Base-by-base conservation (phyloP, 306 rosid species). In the Luffa aegyptiaca region DNA sequence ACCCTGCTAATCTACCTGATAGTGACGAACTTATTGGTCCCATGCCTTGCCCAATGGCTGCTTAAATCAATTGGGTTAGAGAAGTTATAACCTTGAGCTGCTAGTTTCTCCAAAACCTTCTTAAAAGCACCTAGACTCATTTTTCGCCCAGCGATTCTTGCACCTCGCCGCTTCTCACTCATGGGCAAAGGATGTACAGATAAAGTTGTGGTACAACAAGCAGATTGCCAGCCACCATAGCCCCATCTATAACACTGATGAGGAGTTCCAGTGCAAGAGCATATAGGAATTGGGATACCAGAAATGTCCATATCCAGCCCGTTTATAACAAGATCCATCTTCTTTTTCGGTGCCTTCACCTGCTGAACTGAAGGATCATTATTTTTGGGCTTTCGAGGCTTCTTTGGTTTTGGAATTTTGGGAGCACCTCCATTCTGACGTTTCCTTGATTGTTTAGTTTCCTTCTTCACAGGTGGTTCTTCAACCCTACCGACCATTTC, bases 121-220 rank as follows among this genome's bases (percentile, higher is more conserved):
- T 93, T 95, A 78, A 95, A 95, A 57, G 99, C 99, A 81, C 99
- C 99, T 82, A 90, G 92, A 84, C 97, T 95, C 99, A 95, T 95
- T 88, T 95, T 95, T 46, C 99, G 89, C 36, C 99, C 99, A 59
- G 99, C 99, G 82, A 95, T 95, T 86, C 99, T 90, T 5, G 97
- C 97, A 49, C 99, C 99, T 1, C 99, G 97, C 39, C 97, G 87
- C 88, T 95, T 95, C 12, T 97, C 90, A 82, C 97, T 95, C 97
- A 93, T 92, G 42, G 97, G 99, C 88, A 95, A 85, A 77, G 99
- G 99, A 87, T 92, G 92, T 17, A 86, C 57, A 0, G 97, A 95
- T 80, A 95, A 86, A 56, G 87, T 93, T 16, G 97, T 95, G 33
- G 97, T 95, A 79, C 97, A 95, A 77, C 99, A 95, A n/a, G 99